A percentile compares a stretch with the other conserved stretches of the same genome.
These are phyloP conservation scores for Eucalyptus microcorys DNA, from an alignment of 345 rosid species.

Conservation along the genomic window DNA sequence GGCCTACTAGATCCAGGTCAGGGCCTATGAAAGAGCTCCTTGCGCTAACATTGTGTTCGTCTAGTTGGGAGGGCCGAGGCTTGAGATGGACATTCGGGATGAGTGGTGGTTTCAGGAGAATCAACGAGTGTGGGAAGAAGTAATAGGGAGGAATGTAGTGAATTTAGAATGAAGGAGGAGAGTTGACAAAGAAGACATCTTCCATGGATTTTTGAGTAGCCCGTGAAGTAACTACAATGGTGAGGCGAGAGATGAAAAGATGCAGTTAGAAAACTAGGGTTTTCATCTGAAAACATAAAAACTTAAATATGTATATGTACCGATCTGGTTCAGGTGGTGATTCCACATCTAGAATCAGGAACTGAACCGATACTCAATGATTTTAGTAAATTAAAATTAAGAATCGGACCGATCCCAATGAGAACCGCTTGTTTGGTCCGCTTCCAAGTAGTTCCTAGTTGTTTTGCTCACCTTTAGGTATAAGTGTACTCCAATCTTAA, in stretches of 20 bases:
- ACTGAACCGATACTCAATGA: accelerated
- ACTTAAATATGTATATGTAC: too few relatives aligned
- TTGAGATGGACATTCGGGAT: background rate
- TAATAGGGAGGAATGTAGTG: background rate
- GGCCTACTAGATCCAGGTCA: constrained; percentile 34
- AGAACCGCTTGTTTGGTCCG: background rate
- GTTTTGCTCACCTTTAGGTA: background rate
- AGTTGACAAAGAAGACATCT: background rate
- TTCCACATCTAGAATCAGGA: accelerated
- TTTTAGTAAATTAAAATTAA: too few relatives aligned
- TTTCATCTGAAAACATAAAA: too few relatives aligned
- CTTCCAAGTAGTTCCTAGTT: background rate
- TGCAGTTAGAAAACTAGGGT: background rate
- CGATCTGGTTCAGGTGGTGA: accelerated
- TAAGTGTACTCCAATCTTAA: too few relatives aligned
- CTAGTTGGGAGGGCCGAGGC: background rate
- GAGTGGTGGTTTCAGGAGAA: background rate
- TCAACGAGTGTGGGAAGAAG: background rate
- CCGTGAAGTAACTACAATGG: background rate
- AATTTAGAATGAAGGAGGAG: background rate
- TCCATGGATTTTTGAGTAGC: background rate
- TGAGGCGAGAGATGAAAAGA: background rate
- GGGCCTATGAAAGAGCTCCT: constrained; percentile 24
- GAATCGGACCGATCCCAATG: background rate
- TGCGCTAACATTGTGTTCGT: background rate